Percentiles rank a stretch among this genome's conserved stretches.
Conservation (phyloP, 305 asterid species). For the Fraxinus sp. region DNA sequence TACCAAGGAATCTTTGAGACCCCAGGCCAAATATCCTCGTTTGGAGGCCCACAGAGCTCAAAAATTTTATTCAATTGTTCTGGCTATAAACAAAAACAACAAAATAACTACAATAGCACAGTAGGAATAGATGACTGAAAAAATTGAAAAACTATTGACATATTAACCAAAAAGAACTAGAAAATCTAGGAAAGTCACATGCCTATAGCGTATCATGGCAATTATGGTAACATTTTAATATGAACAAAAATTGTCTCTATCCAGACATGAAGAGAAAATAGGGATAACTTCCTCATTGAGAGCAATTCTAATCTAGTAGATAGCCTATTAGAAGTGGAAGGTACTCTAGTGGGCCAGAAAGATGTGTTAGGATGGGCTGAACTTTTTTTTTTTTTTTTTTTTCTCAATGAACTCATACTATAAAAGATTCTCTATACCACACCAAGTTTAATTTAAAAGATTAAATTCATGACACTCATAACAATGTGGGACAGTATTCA, state of each 20-base stretch:
- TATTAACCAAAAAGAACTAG: neutral
- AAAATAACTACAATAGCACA: neutral
- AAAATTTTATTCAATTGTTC: slow-evolving; percentile 85
- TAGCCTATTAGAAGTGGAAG: slow-evolving; percentile 3
- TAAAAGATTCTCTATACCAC: too few species aligned
- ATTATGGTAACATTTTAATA: neutral
- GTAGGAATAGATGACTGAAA: neutral
- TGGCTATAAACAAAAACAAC: slow-evolving; percentile 48
- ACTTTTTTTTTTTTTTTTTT: too few species aligned
- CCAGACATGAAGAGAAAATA: neutral
- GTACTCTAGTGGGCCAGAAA: neutral
- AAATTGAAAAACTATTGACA: neutral
- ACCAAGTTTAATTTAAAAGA: too few species aligned
- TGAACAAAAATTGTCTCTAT: neutral
- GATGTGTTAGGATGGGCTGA: too few species aligned
- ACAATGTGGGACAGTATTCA: too few species aligned
- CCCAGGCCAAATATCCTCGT: slow-evolving; percentile 88
- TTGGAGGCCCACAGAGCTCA: slow-evolving; percentile 84
- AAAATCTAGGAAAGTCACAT: neutral
- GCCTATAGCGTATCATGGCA: neutral
- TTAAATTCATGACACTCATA: too few species aligned
- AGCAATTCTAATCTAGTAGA: neutral
- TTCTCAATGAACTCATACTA: too few species aligned
- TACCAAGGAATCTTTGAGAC: slow-evolving; percentile 90
- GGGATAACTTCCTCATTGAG: neutral